These are phyloP conservation scores for Stentor roeselii DNA, from an alignment of 73 alveolate species.

Conservation along the genomic window DNA sequence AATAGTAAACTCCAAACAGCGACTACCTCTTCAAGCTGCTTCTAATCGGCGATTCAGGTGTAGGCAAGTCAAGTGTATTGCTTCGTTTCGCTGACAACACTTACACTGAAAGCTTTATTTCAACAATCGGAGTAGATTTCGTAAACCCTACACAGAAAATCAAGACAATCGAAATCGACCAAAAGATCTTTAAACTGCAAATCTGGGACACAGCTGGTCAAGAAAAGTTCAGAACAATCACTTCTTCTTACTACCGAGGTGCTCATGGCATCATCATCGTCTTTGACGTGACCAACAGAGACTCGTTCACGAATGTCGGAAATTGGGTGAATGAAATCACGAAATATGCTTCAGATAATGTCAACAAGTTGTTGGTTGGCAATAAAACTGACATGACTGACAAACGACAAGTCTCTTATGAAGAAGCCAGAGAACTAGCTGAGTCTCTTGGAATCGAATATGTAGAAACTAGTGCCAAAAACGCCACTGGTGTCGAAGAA, in stretches of 20 bases:
- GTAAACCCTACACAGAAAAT: conserved; percentile 30
- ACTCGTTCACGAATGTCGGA: conserved; percentile 51
- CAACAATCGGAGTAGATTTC: conserved; percentile 64
- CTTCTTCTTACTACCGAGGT: conserved; percentile 57
- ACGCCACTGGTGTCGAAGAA: conserved; percentile 71
- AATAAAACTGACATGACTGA: conserved; percentile 48
- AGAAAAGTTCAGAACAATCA: conserved; percentile 46
- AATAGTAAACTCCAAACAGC: conserved; percentile 1
- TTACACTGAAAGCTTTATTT: conserved; percentile 48
- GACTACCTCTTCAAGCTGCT: conserved; percentile 46
- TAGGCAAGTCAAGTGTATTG: conserved; percentile 45
- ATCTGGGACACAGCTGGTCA: conserved; percentile 57
- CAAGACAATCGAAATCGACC: conserved; percentile 53
- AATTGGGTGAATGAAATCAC: conserved; percentile 45
- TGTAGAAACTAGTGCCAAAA: conserved; percentile 85
- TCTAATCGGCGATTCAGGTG: conserved; percentile 57
- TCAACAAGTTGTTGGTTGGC: conserved; percentile 40
- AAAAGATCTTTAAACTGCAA: conserved; percentile 46
- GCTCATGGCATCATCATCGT: conserved; percentile 53
- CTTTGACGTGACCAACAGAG: conserved; percentile 46
- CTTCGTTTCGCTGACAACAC: conserved; percentile 56
- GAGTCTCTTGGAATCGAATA: conserved; percentile 62
- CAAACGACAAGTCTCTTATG: conserved; percentile 48
- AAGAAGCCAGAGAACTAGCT: conserved; percentile 66
- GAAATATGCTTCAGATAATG: conserved; percentile 26